Evolutionary conservation across 2,329 filamentous ascomycete genomes (phyloP).

Genomic region (Samsoniella hepiali): DNA sequence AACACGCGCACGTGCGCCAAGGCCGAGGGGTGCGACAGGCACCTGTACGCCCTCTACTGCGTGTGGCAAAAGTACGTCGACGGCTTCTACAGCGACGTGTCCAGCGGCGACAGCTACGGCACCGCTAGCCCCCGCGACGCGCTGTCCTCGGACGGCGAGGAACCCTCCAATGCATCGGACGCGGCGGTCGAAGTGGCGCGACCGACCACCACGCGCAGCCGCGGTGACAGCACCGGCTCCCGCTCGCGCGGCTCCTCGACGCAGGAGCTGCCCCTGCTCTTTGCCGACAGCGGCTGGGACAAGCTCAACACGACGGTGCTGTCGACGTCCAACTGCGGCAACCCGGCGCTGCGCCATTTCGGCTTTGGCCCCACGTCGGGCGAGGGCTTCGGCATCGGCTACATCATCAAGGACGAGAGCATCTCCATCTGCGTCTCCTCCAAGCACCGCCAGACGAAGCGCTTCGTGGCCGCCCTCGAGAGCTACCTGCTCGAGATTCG

Average conservation of each 20-base stretch:
- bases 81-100: constrained; percentile 56
- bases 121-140: constrained; percentile 59
- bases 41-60: constrained; percentile 90
- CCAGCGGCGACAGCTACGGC: constrained; percentile 55
- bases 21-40: constrained; percentile 85
- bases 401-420: constrained; percentile 91
- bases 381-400: constrained; percentile 95
- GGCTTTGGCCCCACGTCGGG: constrained; percentile 93
- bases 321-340: constrained; percentile 97
- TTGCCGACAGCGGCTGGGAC: constrained; percentile 88
- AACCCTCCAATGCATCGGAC: constrained; percentile 30
- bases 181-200: constrained; percentile 31
- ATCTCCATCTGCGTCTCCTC: constrained; percentile 75
- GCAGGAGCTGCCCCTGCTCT: constrained; percentile 68
- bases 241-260: constrained; percentile 39
- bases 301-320: constrained; percentile 91
- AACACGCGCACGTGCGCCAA: constrained; percentile 84
- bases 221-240: constrained; percentile 55
- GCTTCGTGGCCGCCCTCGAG: constrained; percentile 86
- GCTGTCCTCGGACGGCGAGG: constrained; percentile 35
- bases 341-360: constrained; percentile 90
- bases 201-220: constrained; percentile 35
- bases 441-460: constrained; percentile 89
- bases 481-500: constrained; percentile 88
- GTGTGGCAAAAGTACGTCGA: constrained; percentile 91